These are phyloP conservation scores for Rhododendron henanense DNA, from an alignment of 148 eudicot species.

Conservation along the genomic window DNA sequence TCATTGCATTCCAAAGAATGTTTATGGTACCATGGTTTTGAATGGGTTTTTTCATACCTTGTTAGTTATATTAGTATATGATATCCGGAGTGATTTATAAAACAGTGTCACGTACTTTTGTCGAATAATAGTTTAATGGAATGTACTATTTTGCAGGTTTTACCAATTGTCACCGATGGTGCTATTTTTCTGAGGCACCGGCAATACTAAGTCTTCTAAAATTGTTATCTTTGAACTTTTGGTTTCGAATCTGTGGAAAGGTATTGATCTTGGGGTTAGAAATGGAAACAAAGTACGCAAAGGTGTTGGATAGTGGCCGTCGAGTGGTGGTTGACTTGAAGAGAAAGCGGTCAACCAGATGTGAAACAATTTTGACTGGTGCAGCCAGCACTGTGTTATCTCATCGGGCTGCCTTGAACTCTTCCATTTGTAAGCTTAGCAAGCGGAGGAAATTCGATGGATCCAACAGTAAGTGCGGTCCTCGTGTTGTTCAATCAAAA, in stretches of 20 bases:
- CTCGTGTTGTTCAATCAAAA: constrained; percentile 29
- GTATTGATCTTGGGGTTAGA: constrained; percentile 40
- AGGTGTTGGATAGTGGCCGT: constrained; percentile 65
- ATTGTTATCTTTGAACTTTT: constrained; percentile 27
- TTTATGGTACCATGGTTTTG: not conserved
- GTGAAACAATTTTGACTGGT: constrained; percentile 26
- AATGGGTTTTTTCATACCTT: not conserved
- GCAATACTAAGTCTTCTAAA: constrained; percentile 16
- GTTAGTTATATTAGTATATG: not conserved
- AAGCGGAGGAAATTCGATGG: constrained; percentile 69
- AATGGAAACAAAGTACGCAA: constrained; percentile 67
- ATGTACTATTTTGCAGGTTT: not conserved
- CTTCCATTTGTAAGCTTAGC: constrained; percentile 38
- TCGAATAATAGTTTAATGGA: constrained; percentile 1
- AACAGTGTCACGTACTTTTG: not conserved
- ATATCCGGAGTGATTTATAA: not conserved
- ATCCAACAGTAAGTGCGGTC: constrained; percentile 29
- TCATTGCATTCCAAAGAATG: not conserved
- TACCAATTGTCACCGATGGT: constrained; percentile 23
- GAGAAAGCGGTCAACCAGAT: constrained; percentile 44
- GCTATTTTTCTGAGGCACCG: constrained; percentile 24
- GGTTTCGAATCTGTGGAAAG: constrained; percentile 40
- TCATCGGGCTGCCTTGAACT: constrained; percentile 29
- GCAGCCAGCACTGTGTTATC: constrained; percentile 24
- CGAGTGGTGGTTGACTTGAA: constrained; percentile 45